Evolutionary conservation across 495 filamentous ascomycete species (phyloP).

Genomic region (Penicillium fimorum): DNA sequence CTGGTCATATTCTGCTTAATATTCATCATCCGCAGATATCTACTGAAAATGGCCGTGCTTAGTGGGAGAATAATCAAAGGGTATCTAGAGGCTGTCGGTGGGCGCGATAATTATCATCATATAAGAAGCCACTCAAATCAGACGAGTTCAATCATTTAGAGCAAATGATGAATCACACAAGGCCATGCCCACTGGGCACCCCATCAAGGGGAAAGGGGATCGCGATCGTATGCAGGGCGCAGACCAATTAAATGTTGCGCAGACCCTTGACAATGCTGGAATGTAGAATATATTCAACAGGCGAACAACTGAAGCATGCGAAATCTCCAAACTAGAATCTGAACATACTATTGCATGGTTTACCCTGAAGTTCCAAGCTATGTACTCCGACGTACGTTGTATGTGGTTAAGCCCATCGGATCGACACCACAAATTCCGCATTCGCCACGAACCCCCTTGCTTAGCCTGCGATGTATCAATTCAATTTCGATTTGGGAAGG

Average conservation of each 20-base stretch:
- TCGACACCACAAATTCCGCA: constrained; percentile 8
- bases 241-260: constrained; percentile 10
- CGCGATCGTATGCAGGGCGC: constrained; percentile 2
- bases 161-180: constrained; percentile 8
- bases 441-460: constrained; percentile 14
- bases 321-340: background rate
- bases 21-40: too few relatives aligned
- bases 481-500: constrained; percentile 4
- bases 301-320: background rate
- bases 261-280: constrained; percentile 8
- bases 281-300: background rate
- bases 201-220: constrained; percentile 7
- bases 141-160: too few relatives aligned
- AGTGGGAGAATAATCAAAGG: too few relatives aligned
- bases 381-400: background rate
- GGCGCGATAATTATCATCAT: too few relatives aligned
- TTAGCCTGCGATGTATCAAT: constrained; percentile 14
- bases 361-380: background rate
- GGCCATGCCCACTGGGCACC: constrained; percentile 16
- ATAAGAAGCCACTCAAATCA: too few relatives aligned
- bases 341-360: background rate
- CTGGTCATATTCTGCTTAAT: too few relatives aligned
- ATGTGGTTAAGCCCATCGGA: constrained; percentile 1
- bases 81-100: too few relatives aligned
- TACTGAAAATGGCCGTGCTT: too few relatives aligned